Percentiles rank a stretch among this genome's conserved stretches.
Conservation (phyloP, 2,329 filamentous ascomycete genomes). For the Colletotrichum shisoi region DNA sequence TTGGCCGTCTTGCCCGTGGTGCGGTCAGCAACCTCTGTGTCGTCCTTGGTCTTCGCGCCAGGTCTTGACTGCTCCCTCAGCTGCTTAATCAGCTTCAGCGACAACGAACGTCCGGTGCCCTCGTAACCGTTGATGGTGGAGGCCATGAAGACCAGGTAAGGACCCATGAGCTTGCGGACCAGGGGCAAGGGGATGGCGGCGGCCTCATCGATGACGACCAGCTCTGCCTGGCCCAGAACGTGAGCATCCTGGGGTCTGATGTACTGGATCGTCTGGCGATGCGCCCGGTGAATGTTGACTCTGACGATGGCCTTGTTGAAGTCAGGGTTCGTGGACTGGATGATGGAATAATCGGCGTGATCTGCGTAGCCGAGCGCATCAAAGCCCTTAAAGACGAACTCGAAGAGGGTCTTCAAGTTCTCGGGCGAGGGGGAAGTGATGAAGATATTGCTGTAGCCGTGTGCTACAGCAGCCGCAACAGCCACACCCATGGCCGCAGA, state of each 20-base stretch:
- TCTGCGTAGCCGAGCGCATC: conserved; percentile 93
- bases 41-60: conserved; percentile 61
- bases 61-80: conserved; percentile 89
- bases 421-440: conserved; percentile 97
- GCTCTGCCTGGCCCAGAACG: conserved; percentile 90
- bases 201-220: conserved; percentile 96
- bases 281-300: conserved; percentile 93
- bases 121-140: conserved; percentile 99
- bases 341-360: conserved; percentile 96
- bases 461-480: conserved; percentile 89
- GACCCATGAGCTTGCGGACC: conserved; percentile 92
- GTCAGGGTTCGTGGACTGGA: conserved; percentile 96
- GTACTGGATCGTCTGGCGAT: conserved; percentile 98
- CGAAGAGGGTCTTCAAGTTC: conserved; percentile 97
- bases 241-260: conserved; percentile 97
- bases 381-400: conserved; percentile 98
- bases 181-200: conserved; percentile 94
- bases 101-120: conserved; percentile 92
- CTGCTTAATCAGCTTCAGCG: conserved; percentile 95
- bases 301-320: conserved; percentile 99
- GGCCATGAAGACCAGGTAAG: conserved; percentile 98
- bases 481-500: conserved; percentile 95
- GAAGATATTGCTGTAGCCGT: conserved; percentile 99
- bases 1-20: conserved; percentile 78
- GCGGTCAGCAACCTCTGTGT: conserved; percentile 76